These are phyloP conservation scores for Penstemon davidsonii DNA, from an alignment of 257 asterid genomes.

Conservation along the genomic window DNA sequence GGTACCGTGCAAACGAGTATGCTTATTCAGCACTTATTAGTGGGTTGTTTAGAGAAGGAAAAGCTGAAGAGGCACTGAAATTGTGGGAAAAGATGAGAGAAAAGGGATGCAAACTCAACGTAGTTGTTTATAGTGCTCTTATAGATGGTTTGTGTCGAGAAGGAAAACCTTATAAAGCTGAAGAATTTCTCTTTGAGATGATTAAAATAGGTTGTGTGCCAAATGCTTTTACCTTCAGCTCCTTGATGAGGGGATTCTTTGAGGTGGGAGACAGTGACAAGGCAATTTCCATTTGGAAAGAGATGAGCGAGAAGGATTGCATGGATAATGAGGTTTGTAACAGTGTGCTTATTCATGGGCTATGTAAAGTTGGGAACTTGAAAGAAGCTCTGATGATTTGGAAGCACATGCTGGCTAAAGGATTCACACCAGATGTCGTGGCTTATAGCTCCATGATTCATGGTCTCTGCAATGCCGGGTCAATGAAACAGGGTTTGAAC, in stretches of 20 bases:
- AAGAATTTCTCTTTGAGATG: slow-evolving; percentile 59
- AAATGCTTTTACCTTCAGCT: slow-evolving; percentile 71
- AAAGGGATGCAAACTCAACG: slow-evolving; percentile 70
- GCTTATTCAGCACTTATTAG: slow-evolving; percentile 76
- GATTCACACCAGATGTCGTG: slow-evolving; percentile 69
- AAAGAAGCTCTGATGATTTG: slow-evolving; percentile 77
- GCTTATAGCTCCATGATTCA: slow-evolving; percentile 86
- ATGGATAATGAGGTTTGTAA: slow-evolving; percentile 61
- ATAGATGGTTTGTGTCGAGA: slow-evolving; percentile 78
- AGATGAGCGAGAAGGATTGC: slow-evolving; percentile 51
- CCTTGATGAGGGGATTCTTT: slow-evolving; percentile 86
- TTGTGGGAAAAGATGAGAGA: slow-evolving; percentile 64
- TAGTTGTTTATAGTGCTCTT: slow-evolving; percentile 75
- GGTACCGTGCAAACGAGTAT: slow-evolving; percentile 55
- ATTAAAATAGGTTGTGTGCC: slow-evolving; percentile 54
- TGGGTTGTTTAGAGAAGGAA: slow-evolving; percentile 78
- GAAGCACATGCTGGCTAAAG: slow-evolving; percentile 73
- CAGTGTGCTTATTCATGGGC: slow-evolving; percentile 77
- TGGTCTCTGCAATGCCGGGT: slow-evolving; percentile 76
- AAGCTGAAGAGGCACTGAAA: slow-evolving; percentile 59
- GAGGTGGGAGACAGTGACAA: slow-evolving; percentile 57
- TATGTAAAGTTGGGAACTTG: slow-evolving; percentile 69
- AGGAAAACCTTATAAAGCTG: slow-evolving; percentile 69
- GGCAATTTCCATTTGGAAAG: slow-evolving; percentile 75
- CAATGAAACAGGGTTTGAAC: slow-evolving; percentile 64